phyloP scores from a whole-genome alignment of 2,329 filamentous ascomycete species.

The Apiospora sp. region DNA sequence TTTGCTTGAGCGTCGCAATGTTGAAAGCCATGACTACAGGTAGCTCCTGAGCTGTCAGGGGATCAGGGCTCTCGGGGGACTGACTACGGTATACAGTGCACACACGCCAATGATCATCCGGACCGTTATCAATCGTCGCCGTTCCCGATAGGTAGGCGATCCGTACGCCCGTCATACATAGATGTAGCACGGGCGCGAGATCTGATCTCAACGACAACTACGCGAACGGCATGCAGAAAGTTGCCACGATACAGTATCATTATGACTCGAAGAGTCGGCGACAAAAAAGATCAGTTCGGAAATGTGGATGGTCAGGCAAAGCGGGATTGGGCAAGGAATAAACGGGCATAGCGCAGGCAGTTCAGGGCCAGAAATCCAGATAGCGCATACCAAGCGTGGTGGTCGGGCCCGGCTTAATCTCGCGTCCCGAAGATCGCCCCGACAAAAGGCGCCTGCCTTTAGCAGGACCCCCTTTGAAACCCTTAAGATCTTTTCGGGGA shows the following conservation, averaged over 20 bases:
- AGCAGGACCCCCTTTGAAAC: not conserved
- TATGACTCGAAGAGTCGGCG: not conserved
- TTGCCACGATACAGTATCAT: not conserved
- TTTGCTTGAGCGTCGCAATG: not conserved
- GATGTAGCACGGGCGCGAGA: not conserved
- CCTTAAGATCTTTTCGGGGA: conserved; percentile 7
- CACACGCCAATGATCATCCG: not conserved
- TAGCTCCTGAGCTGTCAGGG: not conserved
- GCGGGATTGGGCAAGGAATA: not conserved
- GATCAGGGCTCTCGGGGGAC: not conserved
- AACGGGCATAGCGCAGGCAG: not conserved
- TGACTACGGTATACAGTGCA: not conserved
- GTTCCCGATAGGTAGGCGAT: not conserved
- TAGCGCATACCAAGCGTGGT: not conserved
- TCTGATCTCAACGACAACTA: not conserved
- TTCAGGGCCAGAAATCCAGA: not conserved
- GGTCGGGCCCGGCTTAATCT: conserved; percentile 18
- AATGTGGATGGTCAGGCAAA: not conserved
- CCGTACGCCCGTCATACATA: not conserved
- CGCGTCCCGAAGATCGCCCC: conserved; percentile 9
- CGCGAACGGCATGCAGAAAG: not conserved
- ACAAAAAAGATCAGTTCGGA: not conserved
- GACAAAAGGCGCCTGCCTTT: conserved; percentile 2
- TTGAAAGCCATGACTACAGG: not conserved
- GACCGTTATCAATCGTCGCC: not conserved